Base-by-base conservation (phyloP, 352 stramenopile genomes). In the Globisporangium polare region DNA sequence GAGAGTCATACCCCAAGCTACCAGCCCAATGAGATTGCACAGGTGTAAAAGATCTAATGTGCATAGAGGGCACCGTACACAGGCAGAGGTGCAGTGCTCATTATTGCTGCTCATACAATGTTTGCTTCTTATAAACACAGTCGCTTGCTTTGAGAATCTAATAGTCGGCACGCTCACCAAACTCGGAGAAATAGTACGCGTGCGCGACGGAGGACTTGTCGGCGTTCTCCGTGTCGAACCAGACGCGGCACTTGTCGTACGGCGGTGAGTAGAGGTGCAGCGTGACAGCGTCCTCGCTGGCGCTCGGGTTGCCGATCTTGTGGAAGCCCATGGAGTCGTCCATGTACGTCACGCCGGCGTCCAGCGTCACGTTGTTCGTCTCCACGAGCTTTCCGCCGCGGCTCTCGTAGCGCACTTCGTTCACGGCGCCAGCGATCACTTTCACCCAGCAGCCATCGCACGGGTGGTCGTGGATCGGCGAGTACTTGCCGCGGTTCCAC, bases 401-500 rank as follows among this genome's bases (percentile, higher is more conserved):
- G 46, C 62, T 52, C 29, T 68, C 55, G 70, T 94, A 96, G 10
- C 82, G 81, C 24, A 80, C 81, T 71, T 96, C 88, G 60, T 77
- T 72, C 26, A 95, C 65, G 5, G 62, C 65, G 13, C 88, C 88
- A 57, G 90, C 47, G 27, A 90, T 75, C 9, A 93, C 79, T 18
- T 84, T 74, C 45, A 95, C 69, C 83, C 83, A 94, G 67, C 88
- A 96, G 27, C 86, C 88, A 60, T 95, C 86, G 60, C 85, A 90
- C 42, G 82, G 88, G 66, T 96, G 88, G 73, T 96, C 86, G 72
- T 96, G 88, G 71, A 96, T 93, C 18, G 83, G 86, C 29, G 78
- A 75, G 69, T 79, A 81, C 73, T 80, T 79, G 52, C 71, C 77
- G 20, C 83, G 75, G 74, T 95, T 97, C 93, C 93, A 98, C 70